Conservation (phyloP, 768 basidiomycete genomes). For the Boletus vinaceobasis region DNA sequence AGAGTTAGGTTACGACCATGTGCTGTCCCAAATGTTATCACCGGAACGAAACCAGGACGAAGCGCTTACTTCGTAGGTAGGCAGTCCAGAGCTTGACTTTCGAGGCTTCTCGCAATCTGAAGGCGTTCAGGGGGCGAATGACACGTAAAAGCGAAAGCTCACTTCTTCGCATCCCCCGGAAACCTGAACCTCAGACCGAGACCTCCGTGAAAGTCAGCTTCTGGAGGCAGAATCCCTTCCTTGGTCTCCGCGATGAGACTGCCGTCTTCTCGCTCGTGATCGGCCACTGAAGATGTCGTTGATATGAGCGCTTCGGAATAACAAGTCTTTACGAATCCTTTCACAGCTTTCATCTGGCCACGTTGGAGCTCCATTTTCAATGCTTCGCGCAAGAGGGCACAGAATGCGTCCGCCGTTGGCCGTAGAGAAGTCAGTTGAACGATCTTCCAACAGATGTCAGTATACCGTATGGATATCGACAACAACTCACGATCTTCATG, state of each 20-base stretch:
- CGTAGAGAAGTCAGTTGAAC: conserved; percentile 91
- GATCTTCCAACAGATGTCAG: conserved; percentile 45
- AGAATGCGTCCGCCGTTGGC: conserved; percentile 92
- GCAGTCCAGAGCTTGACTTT: conserved; percentile 95
- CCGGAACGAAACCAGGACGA: conserved; percentile 1
- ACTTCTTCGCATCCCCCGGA: conserved; percentile 92
- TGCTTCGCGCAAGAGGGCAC: conserved; percentile 80
- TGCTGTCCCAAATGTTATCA: conserved; percentile 39
- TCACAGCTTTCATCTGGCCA: conserved; percentile 91
- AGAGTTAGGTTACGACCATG: conserved; percentile 96
- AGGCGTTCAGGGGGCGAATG: conserved; percentile 10
- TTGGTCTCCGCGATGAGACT: conserved; percentile 55
- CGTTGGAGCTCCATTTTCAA: conserved; percentile 86
- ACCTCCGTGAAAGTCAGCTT: conserved; percentile 68
- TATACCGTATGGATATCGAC: not conserved
- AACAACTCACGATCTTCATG: conserved; percentile 70
- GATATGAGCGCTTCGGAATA: conserved; percentile 89
- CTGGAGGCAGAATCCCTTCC: conserved; percentile 42
- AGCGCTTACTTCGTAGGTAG: conserved; percentile 68
- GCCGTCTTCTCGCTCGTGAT: conserved; percentile 67
- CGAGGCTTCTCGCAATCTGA: conserved; percentile 80
- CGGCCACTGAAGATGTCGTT: conserved; percentile 51
- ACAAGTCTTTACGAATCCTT: conserved; percentile 85
- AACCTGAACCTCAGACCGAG: conserved; percentile 83
- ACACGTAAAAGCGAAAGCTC: conserved; percentile 23